Conservation (phyloP, 768 basidiomycete species). For the Dioszegia crocea region DNA sequence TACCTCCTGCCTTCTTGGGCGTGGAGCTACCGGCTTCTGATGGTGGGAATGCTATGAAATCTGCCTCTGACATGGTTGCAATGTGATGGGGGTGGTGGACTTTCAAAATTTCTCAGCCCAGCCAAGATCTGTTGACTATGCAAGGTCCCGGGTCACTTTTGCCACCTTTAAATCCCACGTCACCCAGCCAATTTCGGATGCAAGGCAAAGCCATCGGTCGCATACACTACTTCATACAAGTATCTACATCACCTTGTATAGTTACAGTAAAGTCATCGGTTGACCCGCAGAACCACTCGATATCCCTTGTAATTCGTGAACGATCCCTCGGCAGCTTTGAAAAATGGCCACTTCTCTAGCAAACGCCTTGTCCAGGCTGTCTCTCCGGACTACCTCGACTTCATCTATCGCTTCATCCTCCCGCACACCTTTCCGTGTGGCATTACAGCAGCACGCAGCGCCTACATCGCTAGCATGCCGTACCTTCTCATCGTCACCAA, state of each 20-base stretch:
- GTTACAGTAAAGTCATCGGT: no score
- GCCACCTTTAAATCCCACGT: no score
- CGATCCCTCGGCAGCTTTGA: neutral
- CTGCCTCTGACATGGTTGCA: slow-evolving; percentile 17
- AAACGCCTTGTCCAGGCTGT: slow-evolving; percentile 16
- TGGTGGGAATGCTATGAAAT: slow-evolving; percentile 15
- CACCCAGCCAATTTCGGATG: neutral
- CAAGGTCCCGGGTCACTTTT: neutral
- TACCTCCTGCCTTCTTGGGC: slow-evolving; percentile 5
- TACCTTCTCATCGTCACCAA: slow-evolving; percentile 23
- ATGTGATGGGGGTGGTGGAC: neutral
- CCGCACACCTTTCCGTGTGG: slow-evolving; percentile 8
- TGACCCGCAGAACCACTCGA: no score
- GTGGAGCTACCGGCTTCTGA: slow-evolving; percentile 3
- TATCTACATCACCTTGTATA: no score
- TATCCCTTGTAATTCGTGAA: neutral
- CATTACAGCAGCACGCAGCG: neutral
- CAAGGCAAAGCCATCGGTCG: neutral
- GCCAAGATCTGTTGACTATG: neutral
- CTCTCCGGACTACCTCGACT: slow-evolving; percentile 7
- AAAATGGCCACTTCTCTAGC: slow-evolving; percentile 4
- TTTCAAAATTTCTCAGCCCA: neutral
- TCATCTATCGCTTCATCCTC: slow-evolving; percentile 31
- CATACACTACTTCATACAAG: neutral
- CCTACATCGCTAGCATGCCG: neutral